phyloP scores from a whole-genome alignment of 176 grass and related monocot genomes.

The Carex kokanica region DNA sequence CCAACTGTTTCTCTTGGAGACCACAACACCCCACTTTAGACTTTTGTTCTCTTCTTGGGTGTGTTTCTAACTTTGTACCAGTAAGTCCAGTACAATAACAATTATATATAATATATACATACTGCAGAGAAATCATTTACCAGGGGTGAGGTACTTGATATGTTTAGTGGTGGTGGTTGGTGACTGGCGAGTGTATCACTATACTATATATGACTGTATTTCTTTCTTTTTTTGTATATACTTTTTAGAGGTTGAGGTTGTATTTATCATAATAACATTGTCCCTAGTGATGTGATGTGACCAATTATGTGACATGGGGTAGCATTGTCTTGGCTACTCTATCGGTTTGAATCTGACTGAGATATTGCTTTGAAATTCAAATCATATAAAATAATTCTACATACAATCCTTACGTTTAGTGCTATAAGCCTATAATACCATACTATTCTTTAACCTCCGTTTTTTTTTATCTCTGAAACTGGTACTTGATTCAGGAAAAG shows the following conservation, averaged over 20 bases:
- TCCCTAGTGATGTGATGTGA: not conserved
- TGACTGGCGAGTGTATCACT: not conserved
- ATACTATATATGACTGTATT: not conserved
- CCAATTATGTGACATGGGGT: not conserved
- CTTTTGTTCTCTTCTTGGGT: slow-evolving; percentile 12
- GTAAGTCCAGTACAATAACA: slow-evolving; percentile 1
- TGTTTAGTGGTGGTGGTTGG: not conserved
- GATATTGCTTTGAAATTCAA: not conserved
- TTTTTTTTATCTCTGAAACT: not conserved
- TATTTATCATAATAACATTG: not conserved
- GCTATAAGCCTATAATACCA: not conserved
- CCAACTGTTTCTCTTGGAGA: slow-evolving; percentile 26
- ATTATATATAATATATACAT: not conserved
- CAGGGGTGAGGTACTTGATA: not conserved
- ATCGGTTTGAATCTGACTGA: not conserved
- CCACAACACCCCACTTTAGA: slow-evolving; percentile 20
- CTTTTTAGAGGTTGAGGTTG: not conserved
- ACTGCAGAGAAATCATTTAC: not conserved
- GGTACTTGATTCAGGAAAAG: not conserved
- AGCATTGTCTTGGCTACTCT: not conserved
- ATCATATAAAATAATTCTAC: too few species aligned
- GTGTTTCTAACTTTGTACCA: not conserved
- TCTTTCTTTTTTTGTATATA: not conserved
- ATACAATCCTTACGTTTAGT: not conserved
- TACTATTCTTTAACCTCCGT: not conserved